Percentiles rank a stretch among this genome's conserved stretches.
Evolutionary conservation across 768 basidiomycete species (phyloP).

Genomic region (Amanita jacksonii): DNA sequence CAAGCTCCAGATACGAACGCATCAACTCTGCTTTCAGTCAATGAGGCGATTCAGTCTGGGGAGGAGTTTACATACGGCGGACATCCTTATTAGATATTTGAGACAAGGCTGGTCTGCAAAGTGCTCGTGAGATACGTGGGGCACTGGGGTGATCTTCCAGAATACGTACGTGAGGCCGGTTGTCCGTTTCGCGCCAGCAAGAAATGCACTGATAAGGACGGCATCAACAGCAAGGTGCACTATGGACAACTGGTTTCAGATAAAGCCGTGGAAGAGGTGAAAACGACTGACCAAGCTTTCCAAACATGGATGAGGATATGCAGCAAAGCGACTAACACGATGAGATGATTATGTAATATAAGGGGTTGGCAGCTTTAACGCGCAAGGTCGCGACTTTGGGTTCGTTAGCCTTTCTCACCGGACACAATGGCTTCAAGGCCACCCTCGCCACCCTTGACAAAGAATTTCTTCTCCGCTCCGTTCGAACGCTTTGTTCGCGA

Average conservation of each 20-base stretch:
- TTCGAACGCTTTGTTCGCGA: slow-evolving; percentile 72
- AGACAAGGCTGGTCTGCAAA: slow-evolving; percentile 57
- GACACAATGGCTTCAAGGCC: slow-evolving; percentile 32
- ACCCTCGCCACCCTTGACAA: slow-evolving; percentile 31
- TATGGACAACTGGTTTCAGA: slow-evolving; percentile 14
- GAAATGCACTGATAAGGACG: slow-evolving; percentile 65
- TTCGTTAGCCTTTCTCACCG: background rate
- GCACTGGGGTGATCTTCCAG: background rate
- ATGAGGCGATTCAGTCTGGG: background rate
- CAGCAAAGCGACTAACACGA: slow-evolving; percentile 2
- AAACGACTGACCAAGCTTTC: slow-evolving; percentile 37
- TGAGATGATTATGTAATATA: no score
- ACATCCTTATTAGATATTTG: slow-evolving; percentile 84
- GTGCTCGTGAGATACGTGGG: background rate
- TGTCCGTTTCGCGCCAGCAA: slow-evolving; percentile 77
- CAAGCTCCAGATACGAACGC: slow-evolving; percentile 70
- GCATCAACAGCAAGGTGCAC: slow-evolving; percentile 73
- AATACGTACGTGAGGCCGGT: slow-evolving; percentile 75
- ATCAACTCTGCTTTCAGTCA: slow-evolving; percentile 43
- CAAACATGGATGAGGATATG: slow-evolving; percentile 37
- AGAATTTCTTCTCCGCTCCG: slow-evolving; percentile 54
- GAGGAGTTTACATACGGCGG: slow-evolving; percentile 48
- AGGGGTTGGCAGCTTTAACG: no score
- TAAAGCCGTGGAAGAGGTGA: slow-evolving; percentile 1
- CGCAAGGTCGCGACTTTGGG: no score